Percentiles rank a stretch among this genome's conserved stretches.
phyloP scores from a whole-genome alignment of 176 grass and related monocot genomes.

The Ensete glaucum region DNA sequence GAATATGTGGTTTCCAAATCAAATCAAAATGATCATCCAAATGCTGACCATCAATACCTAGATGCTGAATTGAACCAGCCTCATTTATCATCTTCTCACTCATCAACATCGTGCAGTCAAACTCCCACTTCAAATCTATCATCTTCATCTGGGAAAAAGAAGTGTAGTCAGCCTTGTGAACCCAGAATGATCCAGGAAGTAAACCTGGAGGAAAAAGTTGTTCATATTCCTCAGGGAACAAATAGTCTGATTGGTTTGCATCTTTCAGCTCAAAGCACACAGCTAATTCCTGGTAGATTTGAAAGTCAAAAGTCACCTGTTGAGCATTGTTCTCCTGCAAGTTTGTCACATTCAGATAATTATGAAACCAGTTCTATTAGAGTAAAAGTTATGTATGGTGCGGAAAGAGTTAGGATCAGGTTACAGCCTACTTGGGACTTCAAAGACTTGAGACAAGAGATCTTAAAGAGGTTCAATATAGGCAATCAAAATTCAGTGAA shows the following conservation, averaged over 20 bases:
- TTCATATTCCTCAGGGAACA: conserved; percentile 35
- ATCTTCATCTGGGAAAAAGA: conserved; percentile 36
- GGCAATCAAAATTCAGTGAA: conserved; percentile 36
- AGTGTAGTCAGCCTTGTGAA: conserved; percentile 25
- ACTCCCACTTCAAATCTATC: conserved; percentile 58
- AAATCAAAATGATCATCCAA: conserved; percentile 32
- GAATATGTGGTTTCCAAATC: conserved; percentile 27
- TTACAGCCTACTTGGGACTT: conserved; percentile 53
- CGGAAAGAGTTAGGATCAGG: conserved; percentile 70
- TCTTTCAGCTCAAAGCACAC: conserved; percentile 28
- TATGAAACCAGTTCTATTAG: conserved; percentile 42
- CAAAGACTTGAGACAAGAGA: conserved; percentile 67
- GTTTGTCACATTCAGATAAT: conserved; percentile 19
- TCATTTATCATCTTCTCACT: conserved; percentile 42
- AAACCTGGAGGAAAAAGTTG: conserved; percentile 22
- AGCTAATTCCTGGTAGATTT: conserved; percentile 27
- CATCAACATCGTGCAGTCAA: conserved; percentile 50
- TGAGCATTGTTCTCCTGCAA: conserved; percentile 31
- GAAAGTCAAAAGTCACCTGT: conserved; percentile 18
- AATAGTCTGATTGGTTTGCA: conserved; percentile 31
- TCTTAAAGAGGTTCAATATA: conserved; percentile 63
- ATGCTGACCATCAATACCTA: conserved; percentile 21
- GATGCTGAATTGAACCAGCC: conserved; percentile 18
- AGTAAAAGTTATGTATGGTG: conserved; percentile 69
- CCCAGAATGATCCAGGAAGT: conserved; percentile 26